phyloP scores from a whole-genome alignment of 2,329 filamentous ascomycete genomes.

The Pestalotiopsis sp. region DNA sequence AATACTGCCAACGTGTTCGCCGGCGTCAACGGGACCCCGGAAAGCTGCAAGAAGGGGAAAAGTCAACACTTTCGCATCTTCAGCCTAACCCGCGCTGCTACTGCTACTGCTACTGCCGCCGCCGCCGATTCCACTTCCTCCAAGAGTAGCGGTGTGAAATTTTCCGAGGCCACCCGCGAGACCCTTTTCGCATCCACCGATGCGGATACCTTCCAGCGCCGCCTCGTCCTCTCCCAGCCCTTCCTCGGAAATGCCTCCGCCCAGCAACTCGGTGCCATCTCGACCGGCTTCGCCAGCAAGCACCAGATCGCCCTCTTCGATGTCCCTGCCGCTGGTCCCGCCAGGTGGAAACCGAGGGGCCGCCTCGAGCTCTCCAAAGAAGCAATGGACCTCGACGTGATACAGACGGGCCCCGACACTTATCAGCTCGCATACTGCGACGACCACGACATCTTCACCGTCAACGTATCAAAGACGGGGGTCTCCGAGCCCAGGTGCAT shows the following conservation, averaged over 20 bases:
- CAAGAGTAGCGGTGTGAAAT: constrained; percentile 37
- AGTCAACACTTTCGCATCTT: constrained; percentile 87
- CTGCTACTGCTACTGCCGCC: background rate
- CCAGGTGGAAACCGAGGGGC: constrained; percentile 51
- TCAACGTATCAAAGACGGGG: constrained; percentile 49
- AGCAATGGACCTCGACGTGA: constrained; percentile 71
- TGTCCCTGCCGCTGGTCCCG: constrained; percentile 57
- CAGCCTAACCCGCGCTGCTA: constrained; percentile 47
- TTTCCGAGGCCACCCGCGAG: constrained; percentile 55
- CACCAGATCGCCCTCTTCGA: constrained; percentile 83
- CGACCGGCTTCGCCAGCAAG: constrained; percentile 75
- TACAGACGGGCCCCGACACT: constrained; percentile 60
- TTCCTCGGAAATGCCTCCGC: constrained; percentile 36
- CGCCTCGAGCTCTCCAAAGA: constrained; percentile 55
- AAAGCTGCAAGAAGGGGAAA: constrained; percentile 71
- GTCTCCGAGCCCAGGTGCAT: constrained; percentile 52
- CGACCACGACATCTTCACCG: constrained; percentile 72
- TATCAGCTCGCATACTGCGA: constrained; percentile 81
- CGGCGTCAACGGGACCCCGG: constrained; percentile 81
- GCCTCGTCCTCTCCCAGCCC: constrained; percentile 57
- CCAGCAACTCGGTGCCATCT: constrained; percentile 72
- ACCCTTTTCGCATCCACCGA: constrained; percentile 57
- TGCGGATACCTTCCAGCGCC: constrained; percentile 59
- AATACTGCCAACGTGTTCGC: constrained; percentile 66
- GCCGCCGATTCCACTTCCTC: constrained; percentile 23